Evolutionary conservation across 306 rosid species (phyloP), one percentile per base, ranked within the genome.

Genomic region (Quercus glauca): DNA sequence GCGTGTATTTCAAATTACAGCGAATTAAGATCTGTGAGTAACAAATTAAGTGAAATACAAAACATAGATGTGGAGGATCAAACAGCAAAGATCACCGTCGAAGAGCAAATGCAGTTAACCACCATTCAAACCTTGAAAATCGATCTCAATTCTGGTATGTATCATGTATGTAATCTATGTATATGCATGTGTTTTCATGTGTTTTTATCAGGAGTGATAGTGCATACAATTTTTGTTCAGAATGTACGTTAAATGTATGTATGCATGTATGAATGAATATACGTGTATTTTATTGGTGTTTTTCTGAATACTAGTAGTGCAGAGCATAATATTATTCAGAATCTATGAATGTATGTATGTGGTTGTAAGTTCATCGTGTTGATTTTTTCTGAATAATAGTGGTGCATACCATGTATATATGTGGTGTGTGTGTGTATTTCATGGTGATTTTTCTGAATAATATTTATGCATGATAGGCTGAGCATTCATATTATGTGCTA

Each of bases 21-120:
- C 8, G 33, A 51, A 43, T 58, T 56, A 4, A 17, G 55, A 15
- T 12, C 73, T 77, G 69, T 59, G 53, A 71, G 45, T 37, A 37
- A 37, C 45, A 57, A 18, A n/a, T 60, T 65, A 12, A 53, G 4
- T 58, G 70, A n/a, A 86, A 73, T 67, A 20, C n/a, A 59, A 3
- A 45, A 49, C 87, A 19, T 17, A 67, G 99, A 92, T 76, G 91
- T 90, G 72, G 99, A 95, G 79, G 98, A 95, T 81, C 92, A 92
- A 85, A 94, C 91, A 1, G 90, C 92, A 23, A 90, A 91, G 93
- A 83, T 88, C 69, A 87, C 98, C 0, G 91, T 86, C n/a, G 89
- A 92, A 80, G 98, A 95, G 85, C 91, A 92, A 74, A 88, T 80
- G 94, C 91, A 87, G 49, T 73, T 83, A 60, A 87, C 91, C 19